phyloP scores from a whole-genome alignment of 2,329 filamentous ascomycete genomes.

The Fusarium palustre region DNA sequence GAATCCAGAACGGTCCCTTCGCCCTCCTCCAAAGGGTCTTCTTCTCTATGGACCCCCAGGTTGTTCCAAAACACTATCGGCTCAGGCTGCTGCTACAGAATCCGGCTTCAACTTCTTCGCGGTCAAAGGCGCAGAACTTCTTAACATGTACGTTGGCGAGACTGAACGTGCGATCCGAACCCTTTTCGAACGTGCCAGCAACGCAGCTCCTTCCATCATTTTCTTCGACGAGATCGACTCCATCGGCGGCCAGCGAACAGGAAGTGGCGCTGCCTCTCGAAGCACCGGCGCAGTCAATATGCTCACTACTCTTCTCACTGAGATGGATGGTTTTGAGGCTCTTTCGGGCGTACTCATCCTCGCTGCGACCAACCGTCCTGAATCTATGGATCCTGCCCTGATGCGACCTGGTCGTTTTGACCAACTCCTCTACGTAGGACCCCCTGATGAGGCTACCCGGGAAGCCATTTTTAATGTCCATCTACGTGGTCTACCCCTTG shows the following conservation, averaged over 20 bases:
- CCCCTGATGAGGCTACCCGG: conserved; percentile 78
- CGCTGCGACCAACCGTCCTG: conserved; percentile 91
- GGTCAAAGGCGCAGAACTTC: conserved; percentile 91
- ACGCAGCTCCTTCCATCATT: conserved; percentile 90
- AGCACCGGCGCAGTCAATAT: conserved; percentile 76
- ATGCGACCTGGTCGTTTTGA: conserved; percentile 89
- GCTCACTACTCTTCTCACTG: conserved; percentile 87
- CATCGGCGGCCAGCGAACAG: conserved; percentile 71
- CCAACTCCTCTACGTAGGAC: conserved; percentile 84
- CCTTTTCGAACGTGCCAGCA: conserved; percentile 85
- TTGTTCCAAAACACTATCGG: conserved; percentile 93
- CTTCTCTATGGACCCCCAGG: conserved; percentile 93
- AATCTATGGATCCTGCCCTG: conserved; percentile 85
- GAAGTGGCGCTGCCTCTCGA: conserved; percentile 52
- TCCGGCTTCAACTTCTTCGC: conserved; percentile 93
- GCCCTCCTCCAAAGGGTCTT: conserved; percentile 79
- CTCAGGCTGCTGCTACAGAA: conserved; percentile 91
- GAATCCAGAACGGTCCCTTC: conserved; percentile 55
- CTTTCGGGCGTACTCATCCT: conserved; percentile 86
- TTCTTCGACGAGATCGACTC: conserved; percentile 98
- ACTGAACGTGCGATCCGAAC: conserved; percentile 88
- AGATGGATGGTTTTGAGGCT: conserved; percentile 94
- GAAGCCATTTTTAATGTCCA: conserved; percentile 80
- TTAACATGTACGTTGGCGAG: conserved; percentile 98
- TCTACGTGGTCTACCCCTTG: conserved; percentile 69